Conservation (phyloP, 129 eudicot genomes). For the Flaveria ramosissima region DNA sequence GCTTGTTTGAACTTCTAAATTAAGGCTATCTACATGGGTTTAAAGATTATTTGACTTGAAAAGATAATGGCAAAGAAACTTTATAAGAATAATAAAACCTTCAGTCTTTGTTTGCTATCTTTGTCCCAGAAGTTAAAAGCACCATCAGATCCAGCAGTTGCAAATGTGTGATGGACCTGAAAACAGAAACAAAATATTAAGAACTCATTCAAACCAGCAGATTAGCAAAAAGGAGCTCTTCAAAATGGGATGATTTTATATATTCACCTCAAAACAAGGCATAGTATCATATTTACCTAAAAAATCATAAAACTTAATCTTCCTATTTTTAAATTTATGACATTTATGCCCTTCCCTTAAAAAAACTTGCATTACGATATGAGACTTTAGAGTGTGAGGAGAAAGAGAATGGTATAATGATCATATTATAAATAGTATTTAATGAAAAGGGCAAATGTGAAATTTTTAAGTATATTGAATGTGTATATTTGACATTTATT, state of each 20-base stretch:
- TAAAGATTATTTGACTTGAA: neutral
- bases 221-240: neutral
- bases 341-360: neutral
- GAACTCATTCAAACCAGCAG: slow-evolving; percentile 7
- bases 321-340: neutral
- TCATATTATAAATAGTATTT: neutral
- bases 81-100: slow-evolving; percentile 41
- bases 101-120: slow-evolving; percentile 95
- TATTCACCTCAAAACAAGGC: neutral
- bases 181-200: slow-evolving; percentile 10
- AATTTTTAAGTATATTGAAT: neutral
- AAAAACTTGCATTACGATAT: neutral
- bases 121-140: slow-evolving; percentile 97
- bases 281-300: neutral
- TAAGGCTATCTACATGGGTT: neutral
- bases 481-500: neutral
- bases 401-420: neutral
- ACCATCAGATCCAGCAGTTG: slow-evolving; percentile 98
- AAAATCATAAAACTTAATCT: neutral
- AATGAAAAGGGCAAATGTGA: neutral
- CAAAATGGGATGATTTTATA: neutral
- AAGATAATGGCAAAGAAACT: neutral
- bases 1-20: too few species aligned
- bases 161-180: slow-evolving; percentile 89
- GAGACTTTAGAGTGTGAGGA: neutral